These are phyloP conservation scores for Penicillium psychrofluorescens DNA, from an alignment of 495 filamentous ascomycete species.

Conservation along the genomic window DNA sequence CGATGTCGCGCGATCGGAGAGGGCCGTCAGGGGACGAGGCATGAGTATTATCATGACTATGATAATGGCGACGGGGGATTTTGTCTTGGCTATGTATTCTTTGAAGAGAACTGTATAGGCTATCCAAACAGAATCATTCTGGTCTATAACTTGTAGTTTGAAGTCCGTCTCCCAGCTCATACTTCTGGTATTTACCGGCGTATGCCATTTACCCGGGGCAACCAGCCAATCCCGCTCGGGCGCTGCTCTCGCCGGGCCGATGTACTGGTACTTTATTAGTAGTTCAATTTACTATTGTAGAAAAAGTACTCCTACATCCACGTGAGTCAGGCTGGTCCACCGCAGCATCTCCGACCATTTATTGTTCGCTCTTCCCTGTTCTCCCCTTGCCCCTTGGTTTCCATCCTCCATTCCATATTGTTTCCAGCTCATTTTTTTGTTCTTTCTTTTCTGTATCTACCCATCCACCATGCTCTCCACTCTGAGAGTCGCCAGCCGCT, in stretches of 20 bases:
- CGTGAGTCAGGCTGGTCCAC: slow-evolving; percentile 25
- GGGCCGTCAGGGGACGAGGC: too few species aligned
- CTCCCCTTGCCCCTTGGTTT: slow-evolving; percentile 14
- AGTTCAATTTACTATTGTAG: too few species aligned
- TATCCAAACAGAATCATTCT: too few species aligned
- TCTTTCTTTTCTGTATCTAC: slow-evolving; percentile 6
- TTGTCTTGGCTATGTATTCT: too few species aligned
- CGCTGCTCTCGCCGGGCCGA: slow-evolving; percentile 11
- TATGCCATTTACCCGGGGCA: slow-evolving; percentile 8
- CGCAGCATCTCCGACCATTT: slow-evolving; percentile 29
- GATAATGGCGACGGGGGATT: too few species aligned
- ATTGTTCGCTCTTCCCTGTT: slow-evolving; percentile 11
- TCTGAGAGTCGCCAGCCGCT: slow-evolving; percentile 47
- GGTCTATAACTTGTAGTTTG: too few species aligned
- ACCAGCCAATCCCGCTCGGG: slow-evolving; percentile 16
- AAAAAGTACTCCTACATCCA: neutral
- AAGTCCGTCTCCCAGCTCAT: too few species aligned
- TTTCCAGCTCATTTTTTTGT: slow-evolving; percentile 5
- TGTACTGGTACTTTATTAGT: slow-evolving; percentile 11
- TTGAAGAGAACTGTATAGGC: too few species aligned
- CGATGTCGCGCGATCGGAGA: slow-evolving; percentile 9
- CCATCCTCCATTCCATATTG: neutral
- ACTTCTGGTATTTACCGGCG: too few species aligned
- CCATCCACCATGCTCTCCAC: slow-evolving; percentile 46
- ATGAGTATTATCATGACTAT: too few species aligned